phyloP scores from a whole-genome alignment of 2,329 filamentous ascomycete genomes.

The Emericellopsis cladophorae region DNA sequence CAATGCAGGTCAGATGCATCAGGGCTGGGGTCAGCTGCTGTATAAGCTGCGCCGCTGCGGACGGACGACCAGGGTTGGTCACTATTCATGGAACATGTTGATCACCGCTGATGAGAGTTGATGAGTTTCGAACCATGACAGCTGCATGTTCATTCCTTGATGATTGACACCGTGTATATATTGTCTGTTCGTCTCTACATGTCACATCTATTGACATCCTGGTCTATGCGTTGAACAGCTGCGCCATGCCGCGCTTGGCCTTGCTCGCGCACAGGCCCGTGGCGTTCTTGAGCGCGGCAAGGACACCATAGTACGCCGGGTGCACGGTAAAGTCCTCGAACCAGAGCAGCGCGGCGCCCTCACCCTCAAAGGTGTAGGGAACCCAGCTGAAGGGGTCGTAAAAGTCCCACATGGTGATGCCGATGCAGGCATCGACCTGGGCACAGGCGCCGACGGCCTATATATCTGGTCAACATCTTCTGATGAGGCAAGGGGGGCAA shows the following conservation, averaged over 20 bases:
- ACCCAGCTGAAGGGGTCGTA: slow-evolving; percentile 26
- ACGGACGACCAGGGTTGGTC: no score
- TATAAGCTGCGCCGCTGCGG: no score
- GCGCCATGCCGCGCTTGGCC: not conserved
- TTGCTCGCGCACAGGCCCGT: slow-evolving; percentile 7
- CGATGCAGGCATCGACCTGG: slow-evolving; percentile 14
- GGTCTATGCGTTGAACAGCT: not conserved
- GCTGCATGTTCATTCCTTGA: no score
- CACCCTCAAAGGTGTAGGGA: slow-evolving; percentile 23
- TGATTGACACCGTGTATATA: no score
- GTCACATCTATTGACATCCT: not conserved
- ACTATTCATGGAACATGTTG: no score
- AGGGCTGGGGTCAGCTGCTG: no score
- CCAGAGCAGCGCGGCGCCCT: slow-evolving; percentile 27
- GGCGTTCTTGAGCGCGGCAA: slow-evolving; percentile 20
- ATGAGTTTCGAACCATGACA: no score
- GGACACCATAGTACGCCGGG: slow-evolving; percentile 25
- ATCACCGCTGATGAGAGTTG: no score
- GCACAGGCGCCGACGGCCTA: slow-evolving; percentile 14
- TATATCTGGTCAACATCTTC: not conserved
- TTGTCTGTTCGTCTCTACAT: not conserved
- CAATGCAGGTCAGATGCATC: no score
- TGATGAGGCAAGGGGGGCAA: no score
- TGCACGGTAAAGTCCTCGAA: slow-evolving; percentile 26
- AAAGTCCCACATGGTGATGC: slow-evolving; percentile 21